A percentile compares a stretch with the other conserved stretches of the same genome.
Conservation (phyloP, 345 rosid species). For the Aegle marmelos region DNA sequence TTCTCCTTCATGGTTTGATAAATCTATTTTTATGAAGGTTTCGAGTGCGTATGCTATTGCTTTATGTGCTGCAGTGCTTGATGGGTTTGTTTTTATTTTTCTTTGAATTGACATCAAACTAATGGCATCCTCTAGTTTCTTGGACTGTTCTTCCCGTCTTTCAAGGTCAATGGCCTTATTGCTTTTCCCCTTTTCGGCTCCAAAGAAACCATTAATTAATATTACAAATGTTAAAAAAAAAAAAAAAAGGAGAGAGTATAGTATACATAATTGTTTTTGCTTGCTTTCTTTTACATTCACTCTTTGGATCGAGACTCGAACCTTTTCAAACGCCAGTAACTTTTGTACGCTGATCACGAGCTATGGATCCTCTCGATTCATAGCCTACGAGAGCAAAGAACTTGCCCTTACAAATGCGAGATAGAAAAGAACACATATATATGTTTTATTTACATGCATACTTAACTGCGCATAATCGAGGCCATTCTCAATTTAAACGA, state of each 20-base stretch:
- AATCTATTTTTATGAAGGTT: neutral
- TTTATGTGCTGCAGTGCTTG: neutral
- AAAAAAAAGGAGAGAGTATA: neutral
- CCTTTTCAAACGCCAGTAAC: neutral
- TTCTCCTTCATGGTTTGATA: conserved; percentile 9
- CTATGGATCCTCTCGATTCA: neutral
- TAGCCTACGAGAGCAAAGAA: too few relatives aligned
- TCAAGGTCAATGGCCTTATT: conserved; percentile 23
- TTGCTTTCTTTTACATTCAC: neutral
- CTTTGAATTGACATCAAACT: neutral
- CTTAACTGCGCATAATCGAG: too few relatives aligned
- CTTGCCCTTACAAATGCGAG: too few relatives aligned
- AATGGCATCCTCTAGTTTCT: neutral
- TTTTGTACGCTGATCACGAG: neutral
- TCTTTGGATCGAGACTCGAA: neutral
- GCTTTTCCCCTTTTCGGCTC: conserved; percentile 41
- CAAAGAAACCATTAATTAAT: conserved; percentile 12
- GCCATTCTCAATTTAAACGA: too few relatives aligned
- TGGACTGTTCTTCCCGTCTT: conserved; percentile 30
- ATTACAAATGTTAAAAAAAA: too few relatives aligned
- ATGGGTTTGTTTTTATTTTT: neutral
- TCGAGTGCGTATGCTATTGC: neutral
- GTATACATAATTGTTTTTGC: neutral
- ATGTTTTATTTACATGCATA: too few relatives aligned
- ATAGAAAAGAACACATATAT: too few relatives aligned